phyloP scores from a whole-genome alignment of 495 filamentous ascomycete genomes.

The Pyronema omphalodes region DNA sequence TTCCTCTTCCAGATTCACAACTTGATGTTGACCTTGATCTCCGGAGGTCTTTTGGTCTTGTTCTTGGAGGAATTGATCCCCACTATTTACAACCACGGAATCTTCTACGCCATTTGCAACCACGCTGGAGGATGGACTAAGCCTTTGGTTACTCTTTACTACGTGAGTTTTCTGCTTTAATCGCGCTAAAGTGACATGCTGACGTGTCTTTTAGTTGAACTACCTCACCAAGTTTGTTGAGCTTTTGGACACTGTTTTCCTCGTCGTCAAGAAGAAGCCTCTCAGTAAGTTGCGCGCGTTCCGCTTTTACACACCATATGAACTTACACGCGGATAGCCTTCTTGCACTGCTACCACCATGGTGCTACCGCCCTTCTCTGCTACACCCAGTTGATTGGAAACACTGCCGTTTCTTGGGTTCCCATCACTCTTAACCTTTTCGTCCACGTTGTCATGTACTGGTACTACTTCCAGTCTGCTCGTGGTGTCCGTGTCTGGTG shows the following conservation, averaged over 20 bases:
- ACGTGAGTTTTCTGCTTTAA: slow-evolving; percentile 35
- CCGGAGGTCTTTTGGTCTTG: slow-evolving; percentile 43
- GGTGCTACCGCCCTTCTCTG: slow-evolving; percentile 69
- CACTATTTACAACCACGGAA: slow-evolving; percentile 43
- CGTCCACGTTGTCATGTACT: slow-evolving; percentile 63
- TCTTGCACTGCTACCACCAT: slow-evolving; percentile 77
- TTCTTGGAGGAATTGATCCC: slow-evolving; percentile 60
- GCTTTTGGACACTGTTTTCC: slow-evolving; percentile 61
- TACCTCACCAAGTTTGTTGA: slow-evolving; percentile 74
- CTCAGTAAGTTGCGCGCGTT: slow-evolving; percentile 36
- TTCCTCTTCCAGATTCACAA: slow-evolving; percentile 63
- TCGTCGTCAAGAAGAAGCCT: slow-evolving; percentile 77
- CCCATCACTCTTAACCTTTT: slow-evolving; percentile 58
- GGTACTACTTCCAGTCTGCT: slow-evolving; percentile 70
- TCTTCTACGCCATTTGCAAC: slow-evolving; percentile 58
- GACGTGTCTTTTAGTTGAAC: slow-evolving; percentile 42
- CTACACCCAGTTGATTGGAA: slow-evolving; percentile 65
- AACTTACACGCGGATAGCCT: slow-evolving; percentile 35
- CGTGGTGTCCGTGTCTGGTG: slow-evolving; percentile 71
- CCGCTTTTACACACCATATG: not conserved
- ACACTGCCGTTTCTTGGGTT: slow-evolving; percentile 64
- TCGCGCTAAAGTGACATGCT: slow-evolving; percentile 18
- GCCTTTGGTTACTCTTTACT: slow-evolving; percentile 57
- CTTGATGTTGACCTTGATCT: slow-evolving; percentile 57
- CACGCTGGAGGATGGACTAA: slow-evolving; percentile 60